Conservation (phyloP, 2,329 filamentous ascomycete species). For the Ophiostoma populinum region DNA sequence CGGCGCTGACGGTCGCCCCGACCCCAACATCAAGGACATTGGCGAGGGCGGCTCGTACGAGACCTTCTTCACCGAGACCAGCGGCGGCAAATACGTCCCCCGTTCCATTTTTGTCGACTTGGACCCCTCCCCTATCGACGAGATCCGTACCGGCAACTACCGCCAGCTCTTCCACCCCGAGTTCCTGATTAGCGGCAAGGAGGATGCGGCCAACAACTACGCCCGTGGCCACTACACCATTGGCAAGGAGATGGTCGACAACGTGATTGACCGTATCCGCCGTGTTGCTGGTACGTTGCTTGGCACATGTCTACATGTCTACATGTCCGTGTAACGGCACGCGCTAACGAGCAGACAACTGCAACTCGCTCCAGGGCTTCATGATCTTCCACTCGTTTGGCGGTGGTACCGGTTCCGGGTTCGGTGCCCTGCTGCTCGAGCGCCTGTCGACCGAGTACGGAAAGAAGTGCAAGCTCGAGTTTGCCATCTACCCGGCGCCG, state of each 20-base stretch:
- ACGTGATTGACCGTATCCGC: constrained; percentile 51
- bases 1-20: constrained; percentile 43
- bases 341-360: constrained; percentile 38
- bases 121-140: constrained; percentile 56
- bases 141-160: constrained; percentile 52
- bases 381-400: constrained; percentile 61
- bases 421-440: constrained; percentile 55
- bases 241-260: constrained; percentile 60
- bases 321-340: not conserved
- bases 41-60: constrained; percentile 48
- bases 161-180: constrained; percentile 57
- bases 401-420: constrained; percentile 55
- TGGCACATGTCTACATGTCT: no score
- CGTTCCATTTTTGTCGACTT: constrained; percentile 57
- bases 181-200: constrained; percentile 56
- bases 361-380: constrained; percentile 55
- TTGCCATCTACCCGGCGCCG: constrained; percentile 54
- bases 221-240: constrained; percentile 62
- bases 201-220: constrained; percentile 65
- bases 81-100: constrained; percentile 53
- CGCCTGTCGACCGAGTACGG: constrained; percentile 56
- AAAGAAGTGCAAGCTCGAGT: constrained; percentile 65
- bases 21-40: constrained; percentile 41
- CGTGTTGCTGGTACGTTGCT: constrained; percentile 45
- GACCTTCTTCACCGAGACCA: constrained; percentile 60